Percentiles rank a stretch among this genome's conserved stretches.
phyloP scores from a whole-genome alignment of 208 protist species.

The Sergeia podlipaevii region DNA sequence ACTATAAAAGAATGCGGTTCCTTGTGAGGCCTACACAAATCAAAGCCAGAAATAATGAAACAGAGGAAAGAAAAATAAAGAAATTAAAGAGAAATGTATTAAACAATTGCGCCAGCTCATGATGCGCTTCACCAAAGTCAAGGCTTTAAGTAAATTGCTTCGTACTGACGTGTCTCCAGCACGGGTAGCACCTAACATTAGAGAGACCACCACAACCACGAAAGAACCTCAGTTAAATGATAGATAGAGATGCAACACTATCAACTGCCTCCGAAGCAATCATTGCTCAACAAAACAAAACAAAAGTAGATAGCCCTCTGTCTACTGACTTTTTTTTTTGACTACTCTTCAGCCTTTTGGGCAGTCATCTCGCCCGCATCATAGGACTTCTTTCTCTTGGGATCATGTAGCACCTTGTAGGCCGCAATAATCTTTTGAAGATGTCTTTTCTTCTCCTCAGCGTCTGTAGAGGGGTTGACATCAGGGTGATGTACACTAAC shows the following conservation, averaged over 20 bases:
- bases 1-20: too few species aligned
- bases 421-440: constrained; percentile 85
- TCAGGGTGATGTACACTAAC: constrained; percentile 77
- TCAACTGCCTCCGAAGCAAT: constrained; percentile 3
- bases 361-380: constrained; percentile 57
- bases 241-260: background rate
- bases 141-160: too few species aligned
- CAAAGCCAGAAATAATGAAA: too few species aligned
- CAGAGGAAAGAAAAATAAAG: too few species aligned
- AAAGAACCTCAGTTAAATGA: too few species aligned
- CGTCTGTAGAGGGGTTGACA: constrained; percentile 31
- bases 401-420: constrained; percentile 78
- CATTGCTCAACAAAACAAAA: constrained; percentile 1
- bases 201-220: too few species aligned
- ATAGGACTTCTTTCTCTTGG: constrained; percentile 67
- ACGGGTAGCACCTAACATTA: too few species aligned
- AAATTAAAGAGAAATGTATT: too few species aligned
- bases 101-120: too few species aligned
- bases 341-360: constrained; percentile 16
- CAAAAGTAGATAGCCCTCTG: background rate
- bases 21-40: too few species aligned
- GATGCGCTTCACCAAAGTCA: too few species aligned
- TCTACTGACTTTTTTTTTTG: background rate
- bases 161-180: too few species aligned
- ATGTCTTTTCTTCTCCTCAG: constrained; percentile 47